Conservation (phyloP, 2,329 filamentous ascomycete species). For the Exserohilum turcica region DNA sequence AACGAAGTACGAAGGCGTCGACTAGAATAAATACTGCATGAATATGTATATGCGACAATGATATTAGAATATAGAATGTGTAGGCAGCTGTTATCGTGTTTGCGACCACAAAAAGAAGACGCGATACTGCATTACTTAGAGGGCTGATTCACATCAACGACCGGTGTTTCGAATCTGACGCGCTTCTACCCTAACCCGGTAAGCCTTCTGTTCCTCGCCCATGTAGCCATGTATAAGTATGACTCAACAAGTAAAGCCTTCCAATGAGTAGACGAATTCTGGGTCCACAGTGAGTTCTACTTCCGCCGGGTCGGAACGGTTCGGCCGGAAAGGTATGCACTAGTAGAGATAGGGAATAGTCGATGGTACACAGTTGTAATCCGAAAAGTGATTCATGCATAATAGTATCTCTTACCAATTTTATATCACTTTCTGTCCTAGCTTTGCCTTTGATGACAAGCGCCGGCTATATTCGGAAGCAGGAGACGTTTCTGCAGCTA, state of each 20-base stretch:
- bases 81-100: not conserved
- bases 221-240: not conserved
- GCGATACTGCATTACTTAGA: not conserved
- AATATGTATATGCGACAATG: not conserved
- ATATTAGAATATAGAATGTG: not conserved
- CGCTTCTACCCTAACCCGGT: not conserved
- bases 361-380: not conserved
- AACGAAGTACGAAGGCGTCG: not conserved
- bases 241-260: not conserved
- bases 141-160: not conserved
- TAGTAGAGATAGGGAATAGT: not conserved
- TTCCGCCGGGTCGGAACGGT: conserved; percentile 2
- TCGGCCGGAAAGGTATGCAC: not conserved
- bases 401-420: not conserved
- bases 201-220: not conserved
- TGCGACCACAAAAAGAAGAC: not conserved
- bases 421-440: not conserved
- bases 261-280: not conserved
- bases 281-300: not conserved
- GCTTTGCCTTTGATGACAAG: not conserved
- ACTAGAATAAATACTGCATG: conserved; percentile 4
- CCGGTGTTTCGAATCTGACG: not conserved
- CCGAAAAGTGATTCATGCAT: not conserved
- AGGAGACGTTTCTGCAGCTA: not conserved
- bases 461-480: not conserved